Evolutionary conservation across 2,329 filamentous ascomycete genomes (phyloP), one percentile per base, ranked within the genome.

Genomic region (Colletotrichum tabaci): DNA sequence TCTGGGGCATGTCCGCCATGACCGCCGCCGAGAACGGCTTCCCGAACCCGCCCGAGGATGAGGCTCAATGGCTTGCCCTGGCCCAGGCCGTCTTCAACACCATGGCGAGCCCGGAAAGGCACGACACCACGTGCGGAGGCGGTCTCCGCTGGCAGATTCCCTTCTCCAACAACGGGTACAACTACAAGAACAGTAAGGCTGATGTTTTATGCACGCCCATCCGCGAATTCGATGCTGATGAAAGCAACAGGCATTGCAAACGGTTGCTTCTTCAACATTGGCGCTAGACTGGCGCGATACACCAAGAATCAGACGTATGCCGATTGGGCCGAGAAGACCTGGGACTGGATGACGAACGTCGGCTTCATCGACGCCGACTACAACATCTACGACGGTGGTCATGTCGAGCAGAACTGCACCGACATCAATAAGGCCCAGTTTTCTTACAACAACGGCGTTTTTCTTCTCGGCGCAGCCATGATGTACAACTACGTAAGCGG

Each of bases 131-230:
- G 1, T 95, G 93, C 76, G 85, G 86, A n/a, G 93, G 93, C 74
- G 93, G 93, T 10, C 78, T 95, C 74, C 86, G 92, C 75, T 94
- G 93, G 92, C 93, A 96, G 83, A 93, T 96, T 72, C 93, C 91
- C 69, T 84, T 88, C 1, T 91, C 92, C 73, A 94, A 95, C 78
- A 87, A 85, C 49, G 94, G 94, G 23, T 96, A 93, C 79, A 87
- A 91, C 77, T 95, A 95, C 85, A 96, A 91, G 80, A 91, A 91
- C 77, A 87, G 84, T 77, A 61, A 62, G 86, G 78, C 44, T 3
- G 6, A 4, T 3, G 6, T 3, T 4, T 18, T 12, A 7, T 1
- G 38, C 4, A 44, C 2, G 63, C 52, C 46, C 42, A 23, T 23
- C 9, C 8, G 8, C n/a, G n/a, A 23, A 92, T 5, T 2, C 7